phyloP scores from a whole-genome alignment of 345 rosid species.

The Leavenworthia alabamica region DNA sequence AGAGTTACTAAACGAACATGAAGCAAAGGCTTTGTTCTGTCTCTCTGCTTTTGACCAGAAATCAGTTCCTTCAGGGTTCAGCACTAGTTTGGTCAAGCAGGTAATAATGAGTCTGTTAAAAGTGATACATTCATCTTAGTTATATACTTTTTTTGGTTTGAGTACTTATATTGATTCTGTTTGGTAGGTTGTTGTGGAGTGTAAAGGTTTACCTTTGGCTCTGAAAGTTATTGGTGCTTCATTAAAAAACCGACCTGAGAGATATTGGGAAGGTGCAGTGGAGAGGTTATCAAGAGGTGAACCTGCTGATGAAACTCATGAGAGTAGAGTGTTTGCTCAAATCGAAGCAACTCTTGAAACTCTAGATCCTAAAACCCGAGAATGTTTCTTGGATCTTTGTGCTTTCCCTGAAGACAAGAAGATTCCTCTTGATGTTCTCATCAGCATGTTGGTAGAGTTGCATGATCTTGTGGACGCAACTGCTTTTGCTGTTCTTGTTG shows the following conservation, averaged over 20 bases:
- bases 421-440: constrained; percentile 78
- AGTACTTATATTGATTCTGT: not conserved
- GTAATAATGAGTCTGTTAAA: constrained; percentile 29
- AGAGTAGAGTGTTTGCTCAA: constrained; percentile 54
- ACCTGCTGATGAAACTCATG: constrained; percentile 73
- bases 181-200: constrained; percentile 62
- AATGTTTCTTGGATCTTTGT: constrained; percentile 82
- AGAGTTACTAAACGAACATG: constrained; percentile 50
- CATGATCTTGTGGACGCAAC: constrained; percentile 54
- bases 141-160: not conserved
- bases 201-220: constrained; percentile 87
- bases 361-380: constrained; percentile 48
- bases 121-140: not conserved
- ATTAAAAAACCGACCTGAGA: constrained; percentile 47
- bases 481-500: constrained; percentile 67
- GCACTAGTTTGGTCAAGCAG: constrained; percentile 64
- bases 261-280: constrained; percentile 62
- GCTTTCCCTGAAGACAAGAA: constrained; percentile 90
- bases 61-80: constrained; percentile 45
- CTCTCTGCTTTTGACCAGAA: constrained; percentile 62
- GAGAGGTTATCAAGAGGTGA: constrained; percentile 57
- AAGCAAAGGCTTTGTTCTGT: constrained; percentile 70
- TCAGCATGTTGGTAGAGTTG: constrained; percentile 72
- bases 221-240: constrained; percentile 92
- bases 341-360: constrained; percentile 56